Base-by-base conservation (phyloP, 2,329 filamentous ascomycete species). In the Herpotrichia juniperi region DNA sequence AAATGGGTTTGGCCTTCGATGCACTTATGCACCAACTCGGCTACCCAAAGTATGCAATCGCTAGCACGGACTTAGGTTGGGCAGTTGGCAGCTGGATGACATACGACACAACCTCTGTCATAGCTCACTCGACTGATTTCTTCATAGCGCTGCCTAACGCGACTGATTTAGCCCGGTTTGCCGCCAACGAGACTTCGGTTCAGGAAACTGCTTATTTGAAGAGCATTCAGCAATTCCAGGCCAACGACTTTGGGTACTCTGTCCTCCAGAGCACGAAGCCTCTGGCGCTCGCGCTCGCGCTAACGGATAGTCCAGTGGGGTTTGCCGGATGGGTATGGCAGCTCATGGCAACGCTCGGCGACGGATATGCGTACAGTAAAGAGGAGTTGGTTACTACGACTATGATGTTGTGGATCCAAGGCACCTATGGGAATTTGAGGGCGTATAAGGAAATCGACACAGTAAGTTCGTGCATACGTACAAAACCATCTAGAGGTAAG, bases 1-100 rank as follows among this genome's bases (percentile, higher is more conserved):
- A 78, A 9, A 81, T 82, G 1, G 83, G 82, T 1, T 74, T 77
- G 4, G 67, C 86, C 22, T 76, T 87, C 44, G 76, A 87, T 61
- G 68, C 62, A 0, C 64, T 88, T 48, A 88, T 88, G 86, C 69
- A 72, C 39, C 76, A 81, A 16, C 73, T 88, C 7, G 79, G 77
- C 1, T 88, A 88, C 60, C 52, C 71, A 7, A 69, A 78, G 44
- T 88, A 87, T 58, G 68, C 86, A 2, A 78, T 76, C 1, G 43
- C 35, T 37, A 49, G 48, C 24, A 54, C 51, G 2, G 54, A 57
- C 21, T 30, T 57, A 12, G 54, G 51, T 22, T 35, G 21, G 17
- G 17, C 37, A 11, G 22, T 54, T 9, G 51, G 25, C 9, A 9
- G 46, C 17, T 19, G 17, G 16, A 39, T 42, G 39, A n/a, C 49